Evolutionary conservation across 306 rosid species (phyloP), one percentile per base, ranked within the genome.

Genomic region (Trichosanthes truncata): DNA sequence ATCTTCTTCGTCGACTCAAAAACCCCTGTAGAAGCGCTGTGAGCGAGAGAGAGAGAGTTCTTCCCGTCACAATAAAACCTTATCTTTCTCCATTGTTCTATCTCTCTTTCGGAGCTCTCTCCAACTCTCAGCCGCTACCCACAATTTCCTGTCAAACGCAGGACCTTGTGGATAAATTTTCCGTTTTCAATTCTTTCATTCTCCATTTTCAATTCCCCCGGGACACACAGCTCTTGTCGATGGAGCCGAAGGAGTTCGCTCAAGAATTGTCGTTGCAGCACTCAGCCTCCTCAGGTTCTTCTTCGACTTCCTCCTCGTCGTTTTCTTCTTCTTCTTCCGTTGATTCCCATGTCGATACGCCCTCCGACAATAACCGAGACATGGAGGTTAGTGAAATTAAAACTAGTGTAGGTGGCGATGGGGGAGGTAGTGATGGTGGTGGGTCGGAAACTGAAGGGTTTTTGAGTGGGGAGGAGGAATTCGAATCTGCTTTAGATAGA

Each of bases 401-500:
- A 68, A 73, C 68, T 78, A 36, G 49, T 57, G 74, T 66, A 36
- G 21, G 66, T 46, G 61, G 59, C 36, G 81, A 82, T 79, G 74
- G 49, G 21, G 87, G 83, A 1, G 66, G 78, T 5, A 74, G 72
- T 20, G 82, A 74, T 17, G 78, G 21, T n/a, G 84, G 52, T 11
- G 91, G 85, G 40, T 85, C 90, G 8, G 96, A 89, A 1, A 52
- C 72, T 18, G 93, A 87, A 6, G 98, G 97, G 51, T 92, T 92
- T 43, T 31, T 82, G 60, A 92, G 93, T 65, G 97, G 88, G 2
- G 95, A 84, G 13, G 90, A 85, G 40, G 94, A 86, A 40, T 85
- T 89, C 2, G 93, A 82, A n/a, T 26, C 86, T 52, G 81, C 77
- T 7, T 33, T 68, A 3, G 82, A 81, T n/a, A 79, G 83, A 84